Evolutionary conservation across 2,329 filamentous ascomycete genomes (phyloP).

Genomic region (Coniochaeta ligniaria): DNA sequence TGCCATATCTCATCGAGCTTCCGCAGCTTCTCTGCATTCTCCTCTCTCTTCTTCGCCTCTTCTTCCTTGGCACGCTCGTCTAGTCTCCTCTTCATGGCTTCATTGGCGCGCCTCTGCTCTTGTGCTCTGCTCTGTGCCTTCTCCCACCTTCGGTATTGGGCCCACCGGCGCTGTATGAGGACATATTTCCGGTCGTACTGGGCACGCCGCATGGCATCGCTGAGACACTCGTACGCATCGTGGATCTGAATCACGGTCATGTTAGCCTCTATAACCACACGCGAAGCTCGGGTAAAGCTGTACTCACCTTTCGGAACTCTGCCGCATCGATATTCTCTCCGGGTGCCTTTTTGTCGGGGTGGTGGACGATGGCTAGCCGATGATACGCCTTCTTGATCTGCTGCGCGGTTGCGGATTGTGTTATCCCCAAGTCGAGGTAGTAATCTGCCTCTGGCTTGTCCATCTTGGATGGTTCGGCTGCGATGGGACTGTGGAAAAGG

Average conservation of each 20-base stretch:
- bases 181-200: not conserved
- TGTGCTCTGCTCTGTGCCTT: not conserved
- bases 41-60: not conserved
- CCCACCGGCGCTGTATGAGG: not conserved
- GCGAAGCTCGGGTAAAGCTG: not conserved
- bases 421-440: slow-evolving; percentile 9
- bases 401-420: not conserved
- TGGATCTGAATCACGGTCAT: not conserved
- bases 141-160: not conserved
- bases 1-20: not conserved
- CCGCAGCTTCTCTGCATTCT: not conserved
- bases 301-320: slow-evolving; percentile 6
- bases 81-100: not conserved
- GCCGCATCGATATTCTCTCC: slow-evolving; percentile 1
- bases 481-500: not conserved
- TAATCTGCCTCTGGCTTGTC: slow-evolving; percentile 2
- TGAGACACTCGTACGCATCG: not conserved
- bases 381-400: slow-evolving; percentile 6
- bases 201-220: not conserved
- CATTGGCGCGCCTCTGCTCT: not conserved
- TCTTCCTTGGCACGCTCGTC: too few relatives aligned
- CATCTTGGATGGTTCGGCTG: not conserved
- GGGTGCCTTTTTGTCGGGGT: slow-evolving; percentile 7
- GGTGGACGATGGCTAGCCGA: slow-evolving; percentile 4
- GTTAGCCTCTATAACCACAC: not conserved